Percentiles rank a stretch among this genome's conserved stretches.
phyloP scores from a whole-genome alignment of 2,329 filamentous ascomycete genomes.

The Claviceps citrina region DNA sequence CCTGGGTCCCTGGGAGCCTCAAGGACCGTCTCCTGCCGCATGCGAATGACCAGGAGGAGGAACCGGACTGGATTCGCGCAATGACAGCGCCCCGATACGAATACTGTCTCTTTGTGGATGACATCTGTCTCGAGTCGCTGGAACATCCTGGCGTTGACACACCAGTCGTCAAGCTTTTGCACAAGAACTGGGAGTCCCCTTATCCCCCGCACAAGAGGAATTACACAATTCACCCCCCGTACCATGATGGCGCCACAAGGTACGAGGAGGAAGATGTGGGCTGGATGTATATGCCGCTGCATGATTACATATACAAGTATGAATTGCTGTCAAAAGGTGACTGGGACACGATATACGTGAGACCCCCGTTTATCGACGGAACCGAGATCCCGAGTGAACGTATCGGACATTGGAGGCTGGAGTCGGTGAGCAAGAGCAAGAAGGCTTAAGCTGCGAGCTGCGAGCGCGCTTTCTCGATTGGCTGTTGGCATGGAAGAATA shows the following conservation, averaged over 20 bases:
- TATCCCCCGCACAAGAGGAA: neutral
- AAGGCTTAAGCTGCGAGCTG: no score
- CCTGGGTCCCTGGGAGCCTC: constrained; percentile 2
- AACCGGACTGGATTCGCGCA: neutral
- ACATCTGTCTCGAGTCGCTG: constrained; percentile 1
- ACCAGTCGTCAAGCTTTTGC: constrained; percentile 1
- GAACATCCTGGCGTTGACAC: neutral
- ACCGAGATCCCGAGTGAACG: no score
- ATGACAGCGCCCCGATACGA: constrained; percentile 1
- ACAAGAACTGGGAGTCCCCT: neutral
- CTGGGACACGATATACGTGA: neutral
- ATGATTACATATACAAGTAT: neutral
- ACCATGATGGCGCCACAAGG: neutral
- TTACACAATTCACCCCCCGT: neutral
- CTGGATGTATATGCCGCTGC: constrained; percentile 1
- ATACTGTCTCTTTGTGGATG: constrained; percentile 1
- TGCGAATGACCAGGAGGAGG: neutral
- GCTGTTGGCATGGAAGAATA: no score
- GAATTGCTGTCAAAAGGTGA: neutral
- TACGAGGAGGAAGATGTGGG: neutral
- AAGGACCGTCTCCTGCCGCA: constrained; percentile 1
- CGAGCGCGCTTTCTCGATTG: no score
- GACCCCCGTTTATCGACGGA: neutral
- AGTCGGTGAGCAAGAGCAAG: no score
- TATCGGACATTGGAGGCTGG: no score